These are phyloP conservation scores for Diddensiella transvaalensis DNA, from an alignment of 805 yeast genomes.

Conservation along the genomic window DNA sequence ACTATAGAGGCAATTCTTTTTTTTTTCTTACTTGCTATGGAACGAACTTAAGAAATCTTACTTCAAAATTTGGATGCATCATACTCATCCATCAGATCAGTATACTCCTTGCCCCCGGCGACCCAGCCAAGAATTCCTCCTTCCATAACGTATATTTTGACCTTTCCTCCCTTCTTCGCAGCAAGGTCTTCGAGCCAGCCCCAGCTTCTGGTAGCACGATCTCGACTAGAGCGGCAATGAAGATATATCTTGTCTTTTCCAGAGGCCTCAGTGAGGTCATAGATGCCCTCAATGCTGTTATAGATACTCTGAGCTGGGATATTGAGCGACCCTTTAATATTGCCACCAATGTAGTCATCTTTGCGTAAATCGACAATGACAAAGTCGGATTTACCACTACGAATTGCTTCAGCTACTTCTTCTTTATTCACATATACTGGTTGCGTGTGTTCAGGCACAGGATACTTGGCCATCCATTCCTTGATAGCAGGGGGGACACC, in stretches of 20 bases:
- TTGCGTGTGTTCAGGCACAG: slow-evolving; percentile 6
- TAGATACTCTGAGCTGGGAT: slow-evolving; percentile 23
- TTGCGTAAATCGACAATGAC: slow-evolving; percentile 24
- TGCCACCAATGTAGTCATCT: slow-evolving; percentile 26
- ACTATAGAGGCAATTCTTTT: neutral
- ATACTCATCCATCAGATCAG: slow-evolving; percentile 24
- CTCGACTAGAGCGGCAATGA: slow-evolving; percentile 24
- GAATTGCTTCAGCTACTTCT: slow-evolving; percentile 17
- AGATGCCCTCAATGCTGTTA: slow-evolving; percentile 18
- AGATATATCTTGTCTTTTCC: slow-evolving; percentile 21
- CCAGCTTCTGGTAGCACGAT: slow-evolving; percentile 23
- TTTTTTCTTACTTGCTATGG: too few species aligned
- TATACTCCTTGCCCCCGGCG: slow-evolving; percentile 23
- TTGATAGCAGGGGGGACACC: slow-evolving; percentile 2
- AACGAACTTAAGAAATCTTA: neutral
- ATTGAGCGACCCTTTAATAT: slow-evolving; percentile 25
- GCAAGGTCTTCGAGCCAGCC: slow-evolving; percentile 25
- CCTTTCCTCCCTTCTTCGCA: slow-evolving; percentile 13
- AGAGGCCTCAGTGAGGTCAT: slow-evolving; percentile 20
- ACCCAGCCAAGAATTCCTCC: slow-evolving; percentile 28
- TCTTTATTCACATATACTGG: slow-evolving; percentile 19
- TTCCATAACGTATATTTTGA: slow-evolving; percentile 19
- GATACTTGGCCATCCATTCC: slow-evolving; percentile 20
- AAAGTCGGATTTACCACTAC: slow-evolving; percentile 13
- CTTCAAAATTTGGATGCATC: slow-evolving; percentile 11